These are phyloP conservation scores for Haematococcus sp. DNA, from an alignment of 139 green algal species.

Conservation along the genomic window DNA sequence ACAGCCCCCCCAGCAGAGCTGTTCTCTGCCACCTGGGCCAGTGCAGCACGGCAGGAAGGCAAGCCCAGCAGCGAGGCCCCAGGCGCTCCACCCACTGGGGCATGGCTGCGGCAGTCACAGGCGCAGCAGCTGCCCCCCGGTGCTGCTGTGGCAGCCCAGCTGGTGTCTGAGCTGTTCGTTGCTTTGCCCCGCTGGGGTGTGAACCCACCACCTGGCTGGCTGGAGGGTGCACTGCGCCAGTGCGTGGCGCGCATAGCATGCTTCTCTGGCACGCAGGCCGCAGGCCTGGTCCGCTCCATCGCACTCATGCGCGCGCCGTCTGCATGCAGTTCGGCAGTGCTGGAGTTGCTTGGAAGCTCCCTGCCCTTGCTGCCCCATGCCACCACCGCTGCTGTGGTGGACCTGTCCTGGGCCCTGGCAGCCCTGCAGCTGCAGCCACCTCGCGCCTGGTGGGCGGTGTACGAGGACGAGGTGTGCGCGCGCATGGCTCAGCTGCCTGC, in stretches of 20 bases:
- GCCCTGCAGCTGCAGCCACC: neutral
- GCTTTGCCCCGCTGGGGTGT: neutral
- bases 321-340: neutral
- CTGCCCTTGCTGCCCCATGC: neutral
- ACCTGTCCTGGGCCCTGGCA: neutral
- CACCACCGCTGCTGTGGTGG: neutral
- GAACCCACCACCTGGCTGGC: neutral
- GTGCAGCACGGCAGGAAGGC: neutral
- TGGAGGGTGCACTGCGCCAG: neutral
- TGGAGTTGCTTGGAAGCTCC: neutral
- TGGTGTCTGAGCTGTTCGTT: neutral
- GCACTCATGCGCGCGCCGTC: no score
- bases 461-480: neutral
- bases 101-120: neutral
- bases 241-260: neutral
- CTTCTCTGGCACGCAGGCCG: neutral
- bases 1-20: neutral
- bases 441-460: neutral
- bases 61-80: neutral
- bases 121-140: neutral
- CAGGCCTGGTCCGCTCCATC: neutral
- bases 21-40: neutral
- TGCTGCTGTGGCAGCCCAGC: neutral
- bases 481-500: constrained; percentile 2
- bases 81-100: neutral